A percentile compares a stretch with the other conserved stretches of the same genome.
Conservation (phyloP, 2,329 filamentous ascomycete species). For the Fusarium sp. region DNA sequence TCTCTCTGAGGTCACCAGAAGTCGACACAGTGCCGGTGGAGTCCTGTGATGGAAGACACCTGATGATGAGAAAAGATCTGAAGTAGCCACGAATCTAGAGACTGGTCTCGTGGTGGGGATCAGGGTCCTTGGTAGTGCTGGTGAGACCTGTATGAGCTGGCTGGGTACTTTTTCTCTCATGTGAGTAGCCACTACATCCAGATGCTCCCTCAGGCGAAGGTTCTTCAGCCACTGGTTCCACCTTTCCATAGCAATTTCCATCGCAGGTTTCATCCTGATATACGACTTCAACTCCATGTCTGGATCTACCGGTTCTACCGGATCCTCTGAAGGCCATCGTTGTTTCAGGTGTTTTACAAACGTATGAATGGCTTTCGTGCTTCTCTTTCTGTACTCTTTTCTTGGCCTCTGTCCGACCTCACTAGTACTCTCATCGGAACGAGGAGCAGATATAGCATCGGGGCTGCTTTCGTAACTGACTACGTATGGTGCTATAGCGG, state of each 20-base stretch:
- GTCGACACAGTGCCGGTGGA: not conserved
- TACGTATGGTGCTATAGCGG: not conserved
- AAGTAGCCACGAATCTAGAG: slow-evolving; percentile 12
- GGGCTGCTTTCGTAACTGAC: not conserved
- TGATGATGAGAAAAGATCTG: not conserved
- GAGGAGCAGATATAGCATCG: not conserved
- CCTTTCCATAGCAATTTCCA: not conserved
- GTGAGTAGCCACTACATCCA: not conserved
- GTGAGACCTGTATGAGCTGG: not conserved
- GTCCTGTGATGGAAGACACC: rapidly evolving
- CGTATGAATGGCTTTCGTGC: not conserved
- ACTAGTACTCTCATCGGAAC: not conserved
- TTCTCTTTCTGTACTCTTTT: not conserved
- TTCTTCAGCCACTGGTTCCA: slow-evolving; percentile 31
- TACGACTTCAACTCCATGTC: not conserved
- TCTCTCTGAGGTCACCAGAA: not conserved
- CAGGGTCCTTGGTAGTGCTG: rapidly evolving
- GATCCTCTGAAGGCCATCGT: slow-evolving; percentile 21
- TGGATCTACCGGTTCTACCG: not conserved
- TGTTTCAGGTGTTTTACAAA: not conserved
- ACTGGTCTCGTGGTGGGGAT: no score
- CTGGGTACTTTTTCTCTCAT: not conserved
- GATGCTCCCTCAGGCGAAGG: slow-evolving; percentile 5
- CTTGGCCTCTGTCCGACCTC: not conserved
- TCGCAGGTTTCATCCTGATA: not conserved